These are phyloP conservation scores for Schwanniomyces vanrijiae DNA, from an alignment of 805 yeast genomes.

Conservation along the genomic window DNA sequence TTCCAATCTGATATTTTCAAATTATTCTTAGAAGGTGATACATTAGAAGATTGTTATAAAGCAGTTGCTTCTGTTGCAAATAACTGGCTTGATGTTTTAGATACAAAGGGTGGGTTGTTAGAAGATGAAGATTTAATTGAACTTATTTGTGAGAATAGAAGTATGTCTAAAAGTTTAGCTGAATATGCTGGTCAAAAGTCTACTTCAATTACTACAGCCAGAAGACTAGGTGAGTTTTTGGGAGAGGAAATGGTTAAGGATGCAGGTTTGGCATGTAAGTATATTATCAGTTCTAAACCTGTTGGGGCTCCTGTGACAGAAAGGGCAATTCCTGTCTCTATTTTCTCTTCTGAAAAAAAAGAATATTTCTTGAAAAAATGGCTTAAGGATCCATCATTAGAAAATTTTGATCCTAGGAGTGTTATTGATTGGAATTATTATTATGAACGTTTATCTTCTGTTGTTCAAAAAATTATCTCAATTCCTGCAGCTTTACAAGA, in stretches of 20 bases:
- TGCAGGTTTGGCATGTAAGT: slow-evolving; percentile 93
- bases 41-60: slow-evolving; percentile 76
- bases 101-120: slow-evolving; percentile 78
- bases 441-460: slow-evolving; percentile 86
- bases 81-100: slow-evolving; percentile 93
- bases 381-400: slow-evolving; percentile 76
- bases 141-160: slow-evolving; percentile 92
- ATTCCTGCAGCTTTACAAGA: slow-evolving; percentile 97
- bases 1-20: slow-evolving; percentile 95
- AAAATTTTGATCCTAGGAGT: slow-evolving; percentile 80
- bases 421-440: slow-evolving; percentile 95
- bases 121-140: slow-evolving; percentile 94
- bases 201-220: slow-evolving; percentile 94
- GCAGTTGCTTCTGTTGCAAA: slow-evolving; percentile 93
- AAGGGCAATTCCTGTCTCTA: slow-evolving; percentile 94
- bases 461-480: slow-evolving; percentile 89
- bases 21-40: slow-evolving; percentile 80
- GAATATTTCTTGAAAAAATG: slow-evolving; percentile 77
- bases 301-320: slow-evolving; percentile 88
- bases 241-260: slow-evolving; percentile 97
- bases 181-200: slow-evolving; percentile 92
- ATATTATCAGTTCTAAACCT: slow-evolving; percentile 84
- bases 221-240: slow-evolving; percentile 86
- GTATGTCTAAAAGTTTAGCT: slow-evolving; percentile 87
- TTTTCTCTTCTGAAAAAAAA: slow-evolving; percentile 87